phyloP scores from a whole-genome alignment of 2,329 filamentous ascomycete genomes.

The Alternaria panax region DNA sequence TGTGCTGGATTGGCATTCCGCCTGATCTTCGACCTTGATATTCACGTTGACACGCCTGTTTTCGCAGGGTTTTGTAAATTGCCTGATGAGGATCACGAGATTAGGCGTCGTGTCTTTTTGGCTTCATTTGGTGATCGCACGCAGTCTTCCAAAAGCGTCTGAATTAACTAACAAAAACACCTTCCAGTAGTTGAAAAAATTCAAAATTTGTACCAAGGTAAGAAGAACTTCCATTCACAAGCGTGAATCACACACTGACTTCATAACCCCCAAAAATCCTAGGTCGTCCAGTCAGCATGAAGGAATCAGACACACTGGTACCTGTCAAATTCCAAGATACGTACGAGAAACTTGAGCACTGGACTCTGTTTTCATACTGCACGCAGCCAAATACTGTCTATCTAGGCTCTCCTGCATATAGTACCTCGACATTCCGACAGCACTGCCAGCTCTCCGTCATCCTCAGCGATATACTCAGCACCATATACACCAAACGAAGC shows the following conservation, averaged over 20 bases:
- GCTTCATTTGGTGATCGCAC: conserved; percentile 49
- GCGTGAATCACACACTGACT: too few relatives aligned
- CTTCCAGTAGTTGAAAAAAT: too few relatives aligned
- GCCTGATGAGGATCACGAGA: conserved; percentile 57
- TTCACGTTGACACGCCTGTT: conserved; percentile 56
- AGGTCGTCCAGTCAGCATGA: conserved; percentile 59
- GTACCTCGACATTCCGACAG: conserved; percentile 54
- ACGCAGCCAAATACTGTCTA: conserved; percentile 35
- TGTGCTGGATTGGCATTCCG: conserved; percentile 65
- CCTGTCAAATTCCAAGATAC: conserved; percentile 59
- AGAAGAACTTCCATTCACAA: too few relatives aligned
- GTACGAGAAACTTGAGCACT: conserved; percentile 63
- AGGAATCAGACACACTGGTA: conserved; percentile 57
- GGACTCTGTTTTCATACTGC: conserved; percentile 55
- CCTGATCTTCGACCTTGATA: conserved; percentile 63
- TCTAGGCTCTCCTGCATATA: conserved; percentile 51
- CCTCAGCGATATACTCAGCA: conserved; percentile 52
- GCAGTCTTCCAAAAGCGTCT: too few relatives aligned
- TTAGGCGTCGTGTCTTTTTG: conserved; percentile 57
- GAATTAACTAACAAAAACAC: too few relatives aligned
- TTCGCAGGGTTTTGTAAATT: conserved; percentile 44
- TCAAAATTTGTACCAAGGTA: too few relatives aligned
- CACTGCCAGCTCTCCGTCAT: conserved; percentile 57
- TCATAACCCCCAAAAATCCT: conserved; percentile 62
- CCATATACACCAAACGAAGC: conserved; percentile 51